Evolutionary conservation across 2,329 filamentous ascomycete genomes (phyloP).

Genomic region (Thielaviopsis ethacetica): DNA sequence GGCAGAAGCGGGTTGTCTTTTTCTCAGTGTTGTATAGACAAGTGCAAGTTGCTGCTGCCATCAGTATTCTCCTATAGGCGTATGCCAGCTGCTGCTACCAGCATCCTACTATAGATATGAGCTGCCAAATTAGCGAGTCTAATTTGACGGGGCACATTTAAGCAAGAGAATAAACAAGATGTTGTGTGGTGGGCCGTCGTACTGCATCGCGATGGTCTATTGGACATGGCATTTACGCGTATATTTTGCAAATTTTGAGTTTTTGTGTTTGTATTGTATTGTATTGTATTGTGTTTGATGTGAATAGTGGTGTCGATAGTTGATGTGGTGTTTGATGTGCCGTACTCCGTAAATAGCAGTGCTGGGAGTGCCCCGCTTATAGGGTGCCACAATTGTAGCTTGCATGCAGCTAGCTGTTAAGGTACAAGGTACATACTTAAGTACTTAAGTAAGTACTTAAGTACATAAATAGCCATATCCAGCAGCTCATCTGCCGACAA

Average conservation of each 20-base stretch:
- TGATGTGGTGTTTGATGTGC: no score
- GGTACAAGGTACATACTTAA: no score
- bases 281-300: background rate
- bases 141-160: background rate
- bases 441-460: no score
- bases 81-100: no score
- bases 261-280: background rate
- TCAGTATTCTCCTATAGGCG: background rate
- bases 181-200: background rate
- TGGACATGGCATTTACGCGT: background rate
- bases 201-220: background rate
- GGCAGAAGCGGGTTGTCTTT: background rate
- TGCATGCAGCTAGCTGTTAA: background rate
- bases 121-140: background rate
- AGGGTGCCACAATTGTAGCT: background rate
- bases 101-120: background rate
- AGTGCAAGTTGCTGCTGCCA: background rate
- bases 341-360: no score
- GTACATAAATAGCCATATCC: background rate
- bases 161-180: background rate
- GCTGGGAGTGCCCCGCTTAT: background rate
- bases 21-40: background rate
- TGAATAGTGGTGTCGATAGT: no score
- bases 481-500: background rate
- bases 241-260: background rate